A percentile compares a stretch with the other conserved stretches of the same genome.
phyloP scores from a whole-genome alignment of 805 yeast genomes.

The Metschnikowia rubicola region DNA sequence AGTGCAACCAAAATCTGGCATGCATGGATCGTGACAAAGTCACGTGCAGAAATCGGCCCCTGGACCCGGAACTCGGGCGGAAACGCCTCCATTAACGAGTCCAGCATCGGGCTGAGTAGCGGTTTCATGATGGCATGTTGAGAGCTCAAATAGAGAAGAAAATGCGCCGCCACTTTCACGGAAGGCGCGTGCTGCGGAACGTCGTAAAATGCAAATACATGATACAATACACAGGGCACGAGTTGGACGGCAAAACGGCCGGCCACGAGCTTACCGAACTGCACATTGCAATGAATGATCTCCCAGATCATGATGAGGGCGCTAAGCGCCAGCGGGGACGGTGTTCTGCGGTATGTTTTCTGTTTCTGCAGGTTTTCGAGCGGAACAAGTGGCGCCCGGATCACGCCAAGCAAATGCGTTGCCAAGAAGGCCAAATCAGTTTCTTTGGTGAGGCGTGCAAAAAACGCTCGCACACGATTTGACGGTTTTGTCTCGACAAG shows the following conservation, averaged over 20 bases:
- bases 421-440: conserved; percentile 51
- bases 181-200: conserved; percentile 37
- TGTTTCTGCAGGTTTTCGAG: background rate
- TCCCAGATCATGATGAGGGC: conserved; percentile 71
- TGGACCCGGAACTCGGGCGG: conserved; percentile 51
- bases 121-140: conserved; percentile 35
- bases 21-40: conserved; percentile 55
- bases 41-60: conserved; percentile 54
- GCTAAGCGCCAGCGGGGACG: conserved; percentile 50
- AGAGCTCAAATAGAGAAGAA: conserved; percentile 49
- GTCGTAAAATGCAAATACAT: conserved; percentile 49
- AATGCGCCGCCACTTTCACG: conserved; percentile 49
- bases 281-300: conserved; percentile 65
- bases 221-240: conserved; percentile 51
- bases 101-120: conserved; percentile 45
- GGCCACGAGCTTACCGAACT: conserved; percentile 40
- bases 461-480: conserved; percentile 49
- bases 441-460: conserved; percentile 53
- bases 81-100: conserved; percentile 40
- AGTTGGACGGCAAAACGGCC: conserved; percentile 52
- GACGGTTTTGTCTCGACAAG: conserved; percentile 32
- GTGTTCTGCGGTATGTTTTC: background rate
- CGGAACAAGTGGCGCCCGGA: conserved; percentile 9
- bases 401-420: conserved; percentile 43
- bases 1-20: conserved; percentile 25